These are phyloP conservation scores for Puccinia brachypodii DNA, from an alignment of 1,284 basidiomycete species.

Conservation along the genomic window DNA sequence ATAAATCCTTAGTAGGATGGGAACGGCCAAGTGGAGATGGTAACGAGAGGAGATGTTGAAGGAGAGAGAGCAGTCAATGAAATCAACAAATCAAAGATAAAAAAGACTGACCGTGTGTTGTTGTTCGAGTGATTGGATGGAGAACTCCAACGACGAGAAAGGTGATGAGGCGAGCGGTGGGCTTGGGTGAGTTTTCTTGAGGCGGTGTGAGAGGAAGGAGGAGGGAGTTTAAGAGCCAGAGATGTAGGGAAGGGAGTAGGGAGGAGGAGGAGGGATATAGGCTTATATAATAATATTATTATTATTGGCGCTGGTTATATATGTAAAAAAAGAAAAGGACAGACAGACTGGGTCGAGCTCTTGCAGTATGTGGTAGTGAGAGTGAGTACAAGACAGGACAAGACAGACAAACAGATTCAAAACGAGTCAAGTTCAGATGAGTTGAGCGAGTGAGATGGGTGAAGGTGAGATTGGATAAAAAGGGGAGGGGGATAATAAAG, in stretches of 20 bases:
- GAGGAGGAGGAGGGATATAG: background rate
- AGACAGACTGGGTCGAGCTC: constrained; percentile 10
- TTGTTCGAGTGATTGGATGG: background rate
- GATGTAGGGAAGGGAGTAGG: background rate
- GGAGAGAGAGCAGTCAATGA: background rate
- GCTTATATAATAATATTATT: background rate
- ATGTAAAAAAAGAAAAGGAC: background rate
- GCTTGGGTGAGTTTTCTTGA: background rate
- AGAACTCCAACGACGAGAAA: background rate
- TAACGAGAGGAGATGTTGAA: constrained; percentile 17
- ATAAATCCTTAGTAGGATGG: background rate
- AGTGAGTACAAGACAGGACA: constrained; percentile 10
- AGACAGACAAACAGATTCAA: constrained; percentile 13
- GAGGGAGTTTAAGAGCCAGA: background rate
- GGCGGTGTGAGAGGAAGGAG: background rate
- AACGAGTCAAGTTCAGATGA: background rate
- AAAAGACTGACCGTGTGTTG: background rate
- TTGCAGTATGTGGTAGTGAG: no score
- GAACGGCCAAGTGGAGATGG: background rate
- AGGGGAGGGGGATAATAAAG: background rate
- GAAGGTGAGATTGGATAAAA: background rate
- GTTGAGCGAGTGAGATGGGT: background rate
- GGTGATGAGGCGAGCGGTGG: background rate
- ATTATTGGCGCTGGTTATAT: background rate
- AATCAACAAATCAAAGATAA: no score